phyloP scores from a whole-genome alignment of 179 eudicot genomes.

The Pouteria campechiana region DNA sequence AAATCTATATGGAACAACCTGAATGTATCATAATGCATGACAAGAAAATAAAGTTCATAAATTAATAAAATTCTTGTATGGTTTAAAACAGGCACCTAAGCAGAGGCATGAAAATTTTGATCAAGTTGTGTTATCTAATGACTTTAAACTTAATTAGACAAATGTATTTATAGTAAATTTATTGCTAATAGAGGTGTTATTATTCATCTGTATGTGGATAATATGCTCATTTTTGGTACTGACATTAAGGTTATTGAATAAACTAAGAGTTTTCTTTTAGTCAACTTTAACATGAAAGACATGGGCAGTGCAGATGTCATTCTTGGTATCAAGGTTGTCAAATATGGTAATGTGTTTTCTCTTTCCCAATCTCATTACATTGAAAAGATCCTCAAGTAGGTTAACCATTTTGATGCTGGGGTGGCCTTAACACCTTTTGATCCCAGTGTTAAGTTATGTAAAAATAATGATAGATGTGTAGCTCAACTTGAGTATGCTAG shows the following conservation, averaged over 20 bases:
- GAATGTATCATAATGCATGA: neutral
- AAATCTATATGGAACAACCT: neutral
- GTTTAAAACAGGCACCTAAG: constrained; percentile 1
- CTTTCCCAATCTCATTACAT: neutral
- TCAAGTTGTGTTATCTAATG: neutral
- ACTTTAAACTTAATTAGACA: neutral
- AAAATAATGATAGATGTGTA: neutral
- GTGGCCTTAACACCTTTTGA: neutral
- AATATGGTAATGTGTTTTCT: neutral
- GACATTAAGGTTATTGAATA: neutral
- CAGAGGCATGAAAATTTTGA: neutral
- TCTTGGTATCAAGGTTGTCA: neutral
- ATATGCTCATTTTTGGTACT: neutral
- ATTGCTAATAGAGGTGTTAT: neutral
- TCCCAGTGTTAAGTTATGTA: neutral
- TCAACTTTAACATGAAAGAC: neutral
- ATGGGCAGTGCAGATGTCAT: neutral
- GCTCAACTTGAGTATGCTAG: neutral
- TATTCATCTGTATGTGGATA: neutral
- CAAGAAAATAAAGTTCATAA: neutral
- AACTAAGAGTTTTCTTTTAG: neutral
- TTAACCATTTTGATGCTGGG: neutral
- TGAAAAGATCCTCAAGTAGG: neutral
- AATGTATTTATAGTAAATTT: neutral
- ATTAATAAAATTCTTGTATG: neutral